Percentiles rank a stretch among this genome's conserved stretches.
These are phyloP conservation scores for Staphylotrichum tortipilum DNA, from an alignment of 495 filamentous ascomycete species.

Conservation along the genomic window DNA sequence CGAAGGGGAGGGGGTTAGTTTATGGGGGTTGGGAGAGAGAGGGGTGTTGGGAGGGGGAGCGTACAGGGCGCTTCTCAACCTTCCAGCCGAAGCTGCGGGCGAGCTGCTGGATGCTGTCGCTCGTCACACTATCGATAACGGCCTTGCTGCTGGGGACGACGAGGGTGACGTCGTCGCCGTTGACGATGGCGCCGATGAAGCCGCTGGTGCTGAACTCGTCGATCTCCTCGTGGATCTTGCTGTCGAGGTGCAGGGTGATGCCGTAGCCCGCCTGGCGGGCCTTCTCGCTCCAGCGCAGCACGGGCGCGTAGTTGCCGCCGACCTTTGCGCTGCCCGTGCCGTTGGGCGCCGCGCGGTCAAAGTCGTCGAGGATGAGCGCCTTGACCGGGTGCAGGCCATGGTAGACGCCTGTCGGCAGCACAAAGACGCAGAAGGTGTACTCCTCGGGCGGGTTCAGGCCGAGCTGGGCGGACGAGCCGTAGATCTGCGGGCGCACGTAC, in stretches of 20 bases:
- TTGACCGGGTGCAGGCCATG: conserved; percentile 76
- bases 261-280: conserved; percentile 65
- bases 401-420: conserved; percentile 80
- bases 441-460: conserved; percentile 77
- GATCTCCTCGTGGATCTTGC: conserved; percentile 64
- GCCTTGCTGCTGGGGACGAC: conserved; percentile 72
- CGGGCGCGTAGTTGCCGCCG: conserved; percentile 77
- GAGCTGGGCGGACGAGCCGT: conserved; percentile 71
- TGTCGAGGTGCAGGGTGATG: conserved; percentile 83
- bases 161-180: conserved; percentile 53
- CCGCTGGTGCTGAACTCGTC: conserved; percentile 88
- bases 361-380: conserved; percentile 68
- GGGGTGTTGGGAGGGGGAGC: conserved; percentile 9
- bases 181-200: conserved; percentile 65
- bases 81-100: conserved; percentile 56
- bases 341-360: conserved; percentile 66
- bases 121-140: conserved; percentile 78
- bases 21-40: neutral
- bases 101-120: conserved; percentile 60
- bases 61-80: conserved; percentile 52
- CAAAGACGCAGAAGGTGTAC: conserved; percentile 79
- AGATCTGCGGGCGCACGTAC: conserved; percentile 83
- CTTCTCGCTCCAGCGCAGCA: conserved; percentile 68
- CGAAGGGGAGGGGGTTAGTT: conserved; percentile 23
- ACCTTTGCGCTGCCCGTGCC: conserved; percentile 68